These are phyloP conservation scores for Yarrowia keelungensis DNA, from an alignment of 805 yeast species.

Conservation along the genomic window DNA sequence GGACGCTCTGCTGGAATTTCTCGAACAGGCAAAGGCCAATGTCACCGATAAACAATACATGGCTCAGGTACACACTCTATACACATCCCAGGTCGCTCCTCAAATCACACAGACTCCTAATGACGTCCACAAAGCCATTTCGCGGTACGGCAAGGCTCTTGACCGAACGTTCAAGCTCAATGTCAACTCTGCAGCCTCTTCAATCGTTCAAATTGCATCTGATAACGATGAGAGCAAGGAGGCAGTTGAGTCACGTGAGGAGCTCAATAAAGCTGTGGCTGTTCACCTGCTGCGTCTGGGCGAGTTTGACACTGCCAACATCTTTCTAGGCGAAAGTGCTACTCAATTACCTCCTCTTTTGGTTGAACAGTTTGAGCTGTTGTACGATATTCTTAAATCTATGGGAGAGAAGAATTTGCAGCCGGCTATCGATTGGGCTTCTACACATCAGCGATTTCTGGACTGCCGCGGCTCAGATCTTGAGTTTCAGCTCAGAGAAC, in stretches of 20 bases:
- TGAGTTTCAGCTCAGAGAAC: constrained; percentile 56
- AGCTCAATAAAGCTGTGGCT: constrained; percentile 55
- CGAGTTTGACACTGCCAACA: constrained; percentile 52
- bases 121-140: constrained; percentile 45
- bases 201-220: constrained; percentile 19
- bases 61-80: not conserved
- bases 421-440: constrained; percentile 61
- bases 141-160: constrained; percentile 48
- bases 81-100: constrained; percentile 21
- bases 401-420: constrained; percentile 51
- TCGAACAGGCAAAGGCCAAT: constrained; percentile 45
- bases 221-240: constrained; percentile 24
- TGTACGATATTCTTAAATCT: constrained; percentile 55
- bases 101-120: constrained; percentile 45
- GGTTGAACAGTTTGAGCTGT: constrained; percentile 52
- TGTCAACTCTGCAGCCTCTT: constrained; percentile 19
- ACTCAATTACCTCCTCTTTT: constrained; percentile 49
- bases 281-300: constrained; percentile 59
- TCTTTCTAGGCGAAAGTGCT: constrained; percentile 48
- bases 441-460: constrained; percentile 46
- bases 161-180: constrained; percentile 45
- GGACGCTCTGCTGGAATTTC: constrained; percentile 45
- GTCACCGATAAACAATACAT: constrained; percentile 42
- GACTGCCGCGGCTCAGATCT: constrained; percentile 53
- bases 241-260: constrained; percentile 41